phyloP scores from a whole-genome alignment of 331 rosid species.

The Ulmus americana region DNA sequence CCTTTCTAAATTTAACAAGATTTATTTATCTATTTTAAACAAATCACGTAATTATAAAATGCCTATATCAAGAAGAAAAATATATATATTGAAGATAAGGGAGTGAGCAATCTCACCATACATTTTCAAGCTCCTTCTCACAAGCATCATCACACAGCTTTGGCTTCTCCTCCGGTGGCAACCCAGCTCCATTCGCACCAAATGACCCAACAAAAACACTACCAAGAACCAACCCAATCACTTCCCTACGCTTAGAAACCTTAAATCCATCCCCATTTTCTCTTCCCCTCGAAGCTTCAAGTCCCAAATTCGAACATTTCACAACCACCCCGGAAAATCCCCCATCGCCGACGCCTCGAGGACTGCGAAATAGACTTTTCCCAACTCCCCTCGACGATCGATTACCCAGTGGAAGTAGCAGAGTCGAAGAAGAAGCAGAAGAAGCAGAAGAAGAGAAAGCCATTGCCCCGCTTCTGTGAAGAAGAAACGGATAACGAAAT shows the following conservation, averaged over 20 bases:
- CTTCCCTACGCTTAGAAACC: slow-evolving; percentile 46
- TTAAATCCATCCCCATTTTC: slow-evolving; percentile 28
- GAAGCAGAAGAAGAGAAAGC: slow-evolving; percentile 35
- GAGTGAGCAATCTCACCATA: slow-evolving; percentile 67
- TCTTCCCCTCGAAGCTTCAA: slow-evolving; percentile 28
- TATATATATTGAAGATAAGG: slow-evolving; percentile 20
- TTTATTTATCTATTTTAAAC: too few species aligned
- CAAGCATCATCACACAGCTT: slow-evolving; percentile 65
- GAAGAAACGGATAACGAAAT: slow-evolving; percentile 63
- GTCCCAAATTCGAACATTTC: slow-evolving; percentile 27
- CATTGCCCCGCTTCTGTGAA: too few species aligned
- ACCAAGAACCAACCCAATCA: slow-evolving; percentile 60
- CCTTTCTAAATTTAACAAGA: too few species aligned
- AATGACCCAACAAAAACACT: slow-evolving; percentile 39
- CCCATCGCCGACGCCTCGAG: slow-evolving; percentile 33
- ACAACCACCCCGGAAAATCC: slow-evolving; percentile 26
- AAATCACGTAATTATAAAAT: too few species aligned
- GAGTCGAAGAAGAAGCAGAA: slow-evolving; percentile 45
- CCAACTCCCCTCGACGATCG: background rate
- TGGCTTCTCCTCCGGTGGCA: slow-evolving; percentile 86
- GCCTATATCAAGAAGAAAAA: background rate
- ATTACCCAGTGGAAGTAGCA: slow-evolving; percentile 63
- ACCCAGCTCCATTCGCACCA: slow-evolving; percentile 70
- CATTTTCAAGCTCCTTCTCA: slow-evolving; percentile 94
- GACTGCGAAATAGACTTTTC: slow-evolving; percentile 18